Evolutionary conservation across 139 green algal genomes (phyloP), one percentile per base, ranked within the genome.

Genomic region (Closterium sp.): DNA sequence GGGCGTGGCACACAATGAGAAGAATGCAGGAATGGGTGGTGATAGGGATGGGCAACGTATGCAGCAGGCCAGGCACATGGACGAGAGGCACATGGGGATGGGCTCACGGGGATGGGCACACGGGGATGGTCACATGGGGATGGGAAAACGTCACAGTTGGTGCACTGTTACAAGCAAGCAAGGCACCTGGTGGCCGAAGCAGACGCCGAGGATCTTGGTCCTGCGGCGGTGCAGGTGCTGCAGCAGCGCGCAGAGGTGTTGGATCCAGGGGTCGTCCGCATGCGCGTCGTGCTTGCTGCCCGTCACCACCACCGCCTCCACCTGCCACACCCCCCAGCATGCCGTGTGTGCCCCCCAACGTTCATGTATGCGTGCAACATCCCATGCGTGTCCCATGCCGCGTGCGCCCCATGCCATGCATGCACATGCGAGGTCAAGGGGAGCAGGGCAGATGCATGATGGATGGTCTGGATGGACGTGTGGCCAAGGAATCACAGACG

Each of bases 101-200:
- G 28, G 28, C 19, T 9, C n/a, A 70, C 6, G 27, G 87, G 32
- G 87, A 90, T 27, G 32, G 34, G 5, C 27, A 90, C 24, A 85
- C 2, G 27, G 87, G 22, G 34, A 89, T 38, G 32, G 32, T 2
- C 32, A 28, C 32, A 90, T n/a, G 87, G 38, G 38, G 38, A 50
- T 50, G 38, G 38, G 38, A 50, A 50, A 50, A 7, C 7, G 38
- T 50, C 11, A 50, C 38, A 50, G 13, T 50, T 50, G 38, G 38
- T 50, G 38, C 13, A 7, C 0, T 50, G 11, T 17, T 50, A 0
- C 38, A n/a, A n/a, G n/a, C n/a, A 50, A 50, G 38, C 13, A 10
- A 31, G 13, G 89, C 70, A 92, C 89, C 89, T 92, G 89, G 85
- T 92, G 89, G 89, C 89, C 91, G 32, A 93, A 93, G 86, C 91